phyloP scores from a whole-genome alignment of 2,329 filamentous ascomycete genomes.

The Xenoacremonium recifei region DNA sequence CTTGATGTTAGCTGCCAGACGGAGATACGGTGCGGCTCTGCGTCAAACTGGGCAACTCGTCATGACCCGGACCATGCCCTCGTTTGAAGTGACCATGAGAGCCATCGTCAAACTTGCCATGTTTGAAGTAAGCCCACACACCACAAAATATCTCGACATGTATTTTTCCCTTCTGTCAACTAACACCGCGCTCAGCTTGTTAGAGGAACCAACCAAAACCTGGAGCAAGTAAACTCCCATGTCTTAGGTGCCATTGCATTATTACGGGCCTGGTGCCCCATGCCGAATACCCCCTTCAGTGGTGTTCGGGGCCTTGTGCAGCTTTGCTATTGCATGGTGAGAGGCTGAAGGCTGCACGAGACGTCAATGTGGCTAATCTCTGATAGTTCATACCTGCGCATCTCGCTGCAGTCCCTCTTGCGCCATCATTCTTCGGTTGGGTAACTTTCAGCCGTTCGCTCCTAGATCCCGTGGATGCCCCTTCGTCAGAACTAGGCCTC shows the following conservation, averaged over 20 bases:
- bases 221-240: slow-evolving; percentile 55
- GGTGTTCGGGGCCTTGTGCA: slow-evolving; percentile 54
- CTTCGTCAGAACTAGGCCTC: slow-evolving; percentile 40
- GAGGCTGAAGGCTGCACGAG: neutral
- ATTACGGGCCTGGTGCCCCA: slow-evolving; percentile 46
- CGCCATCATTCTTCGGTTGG: slow-evolving; percentile 43
- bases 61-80: slow-evolving; percentile 28
- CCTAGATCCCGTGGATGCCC: slow-evolving; percentile 36
- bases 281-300: slow-evolving; percentile 35
- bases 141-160: slow-evolving; percentile 9
- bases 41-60: slow-evolving; percentile 45
- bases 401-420: slow-evolving; percentile 37
- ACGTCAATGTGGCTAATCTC: slow-evolving; percentile 6
- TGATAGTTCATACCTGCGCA: slow-evolving; percentile 45
- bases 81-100: slow-evolving; percentile 46
- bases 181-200: slow-evolving; percentile 35
- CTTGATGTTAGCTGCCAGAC: slow-evolving; percentile 45
- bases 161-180: slow-evolving; percentile 11
- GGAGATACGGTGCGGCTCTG: slow-evolving; percentile 54
- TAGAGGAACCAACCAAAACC: slow-evolving; percentile 45
- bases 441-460: slow-evolving; percentile 36
- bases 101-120: slow-evolving; percentile 58
- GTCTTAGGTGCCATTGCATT: slow-evolving; percentile 59
- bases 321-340: slow-evolving; percentile 55
- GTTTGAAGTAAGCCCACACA: slow-evolving; percentile 51